These are phyloP conservation scores for Trichoderma reesei DNA, from an alignment of 495 filamentous ascomycete genomes.

Conservation along the genomic window DNA sequence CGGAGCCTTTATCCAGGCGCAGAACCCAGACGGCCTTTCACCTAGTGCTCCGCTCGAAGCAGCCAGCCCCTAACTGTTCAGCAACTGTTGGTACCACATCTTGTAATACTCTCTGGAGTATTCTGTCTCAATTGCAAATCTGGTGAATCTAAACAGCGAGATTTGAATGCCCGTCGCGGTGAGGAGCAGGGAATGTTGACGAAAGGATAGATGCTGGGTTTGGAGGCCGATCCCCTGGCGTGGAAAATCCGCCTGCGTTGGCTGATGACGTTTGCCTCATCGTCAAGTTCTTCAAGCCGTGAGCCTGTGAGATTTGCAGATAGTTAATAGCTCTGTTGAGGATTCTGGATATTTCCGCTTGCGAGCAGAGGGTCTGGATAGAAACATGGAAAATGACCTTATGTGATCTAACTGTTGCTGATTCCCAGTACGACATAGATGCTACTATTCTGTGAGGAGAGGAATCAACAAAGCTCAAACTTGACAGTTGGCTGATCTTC, in stretches of 20 bases:
- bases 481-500: no score
- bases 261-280: slow-evolving; percentile 15
- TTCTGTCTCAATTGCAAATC: slow-evolving; percentile 18
- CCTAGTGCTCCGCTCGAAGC: not conserved
- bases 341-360: not conserved
- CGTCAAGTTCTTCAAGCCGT: not conserved
- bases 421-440: no score
- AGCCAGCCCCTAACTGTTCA: slow-evolving; percentile 15
- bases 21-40: slow-evolving; percentile 12
- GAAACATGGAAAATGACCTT: no score
- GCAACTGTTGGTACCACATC: slow-evolving; percentile 15
- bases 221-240: slow-evolving; percentile 20
- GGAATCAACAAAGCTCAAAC: no score
- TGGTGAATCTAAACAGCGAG: slow-evolving; percentile 19
- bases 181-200: not conserved
- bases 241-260: slow-evolving; percentile 18
- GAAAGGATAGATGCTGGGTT: slow-evolving; percentile 16
- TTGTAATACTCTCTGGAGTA: slow-evolving; percentile 15
- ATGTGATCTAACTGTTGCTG: no score
- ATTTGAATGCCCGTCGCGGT: not conserved
- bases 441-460: no score
- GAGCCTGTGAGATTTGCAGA: not conserved
- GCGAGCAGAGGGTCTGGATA: no score
- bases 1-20: slow-evolving; percentile 16
- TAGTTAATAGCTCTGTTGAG: not conserved